phyloP scores from a whole-genome alignment of 768 basidiomycete genomes.

The Panaeolus papilionaceus region DNA sequence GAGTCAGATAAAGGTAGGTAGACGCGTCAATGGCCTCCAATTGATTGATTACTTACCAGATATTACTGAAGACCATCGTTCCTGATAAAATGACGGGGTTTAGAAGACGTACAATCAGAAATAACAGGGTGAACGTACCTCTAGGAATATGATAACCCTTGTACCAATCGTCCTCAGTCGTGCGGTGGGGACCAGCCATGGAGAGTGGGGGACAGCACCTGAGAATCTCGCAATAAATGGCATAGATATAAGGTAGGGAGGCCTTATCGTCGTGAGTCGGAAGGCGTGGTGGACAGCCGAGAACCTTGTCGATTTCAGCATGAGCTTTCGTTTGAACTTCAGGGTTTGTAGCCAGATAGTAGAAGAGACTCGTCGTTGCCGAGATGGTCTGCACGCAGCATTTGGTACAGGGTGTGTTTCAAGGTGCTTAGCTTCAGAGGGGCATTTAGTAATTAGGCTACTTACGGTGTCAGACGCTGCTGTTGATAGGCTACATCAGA shows the following conservation, averaged over 20 bases:
- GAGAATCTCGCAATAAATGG: conserved; percentile 29
- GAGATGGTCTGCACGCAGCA: conserved; percentile 15
- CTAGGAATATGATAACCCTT: conserved; percentile 36
- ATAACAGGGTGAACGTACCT: conserved; percentile 17
- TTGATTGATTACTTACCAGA: conserved; percentile 22
- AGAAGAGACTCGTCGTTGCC: conserved; percentile 27
- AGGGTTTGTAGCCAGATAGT: conserved; percentile 37
- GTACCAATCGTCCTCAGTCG: conserved; percentile 35
- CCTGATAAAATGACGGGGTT: conserved; percentile 14
- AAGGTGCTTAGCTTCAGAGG: not conserved
- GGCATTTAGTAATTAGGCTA: not conserved
- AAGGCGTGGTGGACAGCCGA: conserved; percentile 36
- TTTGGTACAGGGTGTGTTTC: too few species aligned
- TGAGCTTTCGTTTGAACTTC: conserved; percentile 41
- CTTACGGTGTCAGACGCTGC: conserved; percentile 27
- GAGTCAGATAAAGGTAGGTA: too few species aligned
- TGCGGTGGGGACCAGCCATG: conserved; percentile 31
- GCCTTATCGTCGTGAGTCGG: conserved; percentile 33
- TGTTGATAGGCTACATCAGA: not conserved
- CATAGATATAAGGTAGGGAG: conserved; percentile 35
- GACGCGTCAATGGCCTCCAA: not conserved
- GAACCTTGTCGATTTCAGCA: conserved; percentile 38
- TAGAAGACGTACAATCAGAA: too few species aligned
- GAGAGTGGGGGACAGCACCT: conserved; percentile 27
- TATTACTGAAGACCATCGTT: conserved; percentile 24